Percentiles rank a stretch among this genome's conserved stretches.
Conservation (phyloP, 441 rosid species). For the Raphanus hybrid region DNA sequence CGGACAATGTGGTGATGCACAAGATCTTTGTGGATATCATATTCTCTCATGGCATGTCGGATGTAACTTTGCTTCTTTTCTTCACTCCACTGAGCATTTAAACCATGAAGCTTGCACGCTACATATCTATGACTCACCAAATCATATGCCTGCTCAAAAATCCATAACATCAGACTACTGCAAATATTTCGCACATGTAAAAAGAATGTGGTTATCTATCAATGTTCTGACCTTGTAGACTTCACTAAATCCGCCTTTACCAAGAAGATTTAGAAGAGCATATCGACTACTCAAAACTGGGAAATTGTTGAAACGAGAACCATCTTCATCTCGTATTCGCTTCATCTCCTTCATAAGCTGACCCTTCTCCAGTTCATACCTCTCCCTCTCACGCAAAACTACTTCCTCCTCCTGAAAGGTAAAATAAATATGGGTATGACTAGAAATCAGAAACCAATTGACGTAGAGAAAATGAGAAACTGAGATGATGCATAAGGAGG, state of each 20-base stretch:
- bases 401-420: constrained; percentile 86
- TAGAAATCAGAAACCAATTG: constrained; percentile 16
- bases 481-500: constrained; percentile 21
- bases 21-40: constrained; percentile 95
- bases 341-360: constrained; percentile 98
- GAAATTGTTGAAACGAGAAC: constrained; percentile 95
- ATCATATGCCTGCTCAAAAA: constrained; percentile 96
- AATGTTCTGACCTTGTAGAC: constrained; percentile 94
- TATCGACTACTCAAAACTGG: constrained; percentile 89
- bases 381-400: constrained; percentile 95
- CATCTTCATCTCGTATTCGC: constrained; percentile 98
- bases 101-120: constrained; percentile 98
- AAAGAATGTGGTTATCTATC: constrained; percentile 24
- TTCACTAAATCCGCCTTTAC: constrained; percentile 99
- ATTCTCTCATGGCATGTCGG: constrained; percentile 94
- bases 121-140: constrained; percentile 97
- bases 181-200: constrained; percentile 32
- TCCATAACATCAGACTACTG: constrained; percentile 69
- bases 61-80: constrained; percentile 99
- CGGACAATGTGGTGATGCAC: constrained; percentile 98
- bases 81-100: constrained; percentile 99
- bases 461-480: constrained; percentile 24
- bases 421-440: constrained; percentile 32
- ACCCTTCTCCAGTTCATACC: constrained; percentile 96
- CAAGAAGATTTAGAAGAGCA: constrained; percentile 97